A percentile compares a stretch with the other conserved stretches of the same genome.
These are phyloP conservation scores for Penicillium odoratum DNA, from an alignment of 495 filamentous ascomycete genomes.

Conservation along the genomic window DNA sequence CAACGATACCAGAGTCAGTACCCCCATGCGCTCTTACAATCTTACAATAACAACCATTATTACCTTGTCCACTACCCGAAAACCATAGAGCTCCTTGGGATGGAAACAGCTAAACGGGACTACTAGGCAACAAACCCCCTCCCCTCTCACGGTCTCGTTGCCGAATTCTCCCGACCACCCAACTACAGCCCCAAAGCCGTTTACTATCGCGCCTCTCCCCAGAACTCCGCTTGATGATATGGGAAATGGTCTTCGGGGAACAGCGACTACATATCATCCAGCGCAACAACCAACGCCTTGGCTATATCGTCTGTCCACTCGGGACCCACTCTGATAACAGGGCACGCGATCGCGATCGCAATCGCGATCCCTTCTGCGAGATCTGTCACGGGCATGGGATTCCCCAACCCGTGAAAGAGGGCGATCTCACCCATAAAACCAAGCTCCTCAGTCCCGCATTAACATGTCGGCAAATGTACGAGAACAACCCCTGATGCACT, in stretches of 20 bases:
- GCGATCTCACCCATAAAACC: slow-evolving; percentile 7
- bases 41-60: not conserved
- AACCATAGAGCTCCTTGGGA: not conserved
- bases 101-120: not conserved
- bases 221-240: slow-evolving; percentile 49
- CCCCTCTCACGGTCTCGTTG: slow-evolving; percentile 25
- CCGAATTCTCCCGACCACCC: slow-evolving; percentile 6
- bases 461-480: slow-evolving; percentile 29
- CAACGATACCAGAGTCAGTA: slow-evolving; percentile 48
- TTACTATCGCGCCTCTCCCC: slow-evolving; percentile 43
- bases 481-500: not conserved
- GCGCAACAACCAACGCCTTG: slow-evolving; percentile 33
- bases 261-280: slow-evolving; percentile 46
- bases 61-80: not conserved
- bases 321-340: not conserved
- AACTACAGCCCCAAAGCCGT: slow-evolving; percentile 32
- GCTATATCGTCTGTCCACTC: slow-evolving; percentile 37
- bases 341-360: too few species aligned
- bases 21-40: not conserved
- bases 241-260: slow-evolving; percentile 40
- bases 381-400: slow-evolving; percentile 39
- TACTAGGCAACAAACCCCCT: slow-evolving; percentile 41
- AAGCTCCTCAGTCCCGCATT: slow-evolving; percentile 22
- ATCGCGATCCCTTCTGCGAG: slow-evolving; percentile 27
- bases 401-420: slow-evolving; percentile 24